A percentile compares a stretch with the other conserved stretches of the same genome.
These are phyloP conservation scores for Podospora pseudopauciseta DNA, from an alignment of 495 filamentous ascomycete genomes.

Conservation along the genomic window DNA sequence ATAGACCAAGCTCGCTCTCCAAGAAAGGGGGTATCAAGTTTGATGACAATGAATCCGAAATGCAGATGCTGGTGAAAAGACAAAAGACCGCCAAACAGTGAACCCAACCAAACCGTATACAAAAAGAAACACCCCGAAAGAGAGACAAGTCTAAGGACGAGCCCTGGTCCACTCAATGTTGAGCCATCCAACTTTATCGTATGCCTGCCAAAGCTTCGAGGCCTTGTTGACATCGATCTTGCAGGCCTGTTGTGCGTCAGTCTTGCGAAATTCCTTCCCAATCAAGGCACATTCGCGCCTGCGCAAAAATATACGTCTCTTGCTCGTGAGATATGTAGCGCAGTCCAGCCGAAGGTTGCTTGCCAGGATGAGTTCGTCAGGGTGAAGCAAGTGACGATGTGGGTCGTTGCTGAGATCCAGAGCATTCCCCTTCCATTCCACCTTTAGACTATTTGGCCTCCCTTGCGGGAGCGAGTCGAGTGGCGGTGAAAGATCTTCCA, in stretches of 20 bases:
- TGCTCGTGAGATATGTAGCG: conserved; percentile 90
- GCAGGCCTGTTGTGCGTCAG: conserved; percentile 94
- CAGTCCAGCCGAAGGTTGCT: conserved; percentile 78
- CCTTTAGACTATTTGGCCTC: conserved; percentile 66
- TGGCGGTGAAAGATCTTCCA: conserved; percentile 76
- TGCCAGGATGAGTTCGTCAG: conserved; percentile 74
- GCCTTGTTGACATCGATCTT: conserved; percentile 99
- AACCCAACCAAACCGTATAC: background rate
- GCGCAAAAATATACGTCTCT: conserved; percentile 85
- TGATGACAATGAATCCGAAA: conserved; percentile 7
- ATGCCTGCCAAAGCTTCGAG: conserved; percentile 90
- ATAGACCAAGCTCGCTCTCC: background rate
- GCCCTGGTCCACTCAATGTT: conserved; percentile 55
- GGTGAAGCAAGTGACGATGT: conserved; percentile 70
- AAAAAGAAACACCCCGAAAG: background rate
- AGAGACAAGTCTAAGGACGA: conserved; percentile 23
- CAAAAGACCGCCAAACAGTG: conserved; percentile 5
- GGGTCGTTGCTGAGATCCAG: conserved; percentile 79
- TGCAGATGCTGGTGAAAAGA: conserved; percentile 11
- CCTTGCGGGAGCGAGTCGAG: conserved; percentile 55
- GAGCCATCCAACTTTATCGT: conserved; percentile 88
- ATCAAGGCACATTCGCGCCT: conserved; percentile 64
- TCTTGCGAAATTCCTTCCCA: conserved; percentile 90
- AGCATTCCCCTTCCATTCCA: conserved; percentile 81
- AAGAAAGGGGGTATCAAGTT: conserved; percentile 11